Percentiles rank a stretch among this genome's conserved stretches.
Evolutionary conservation across 1,139 yeast species (phyloP).

Genomic region (Saccharomycopsis hybrid): DNA sequence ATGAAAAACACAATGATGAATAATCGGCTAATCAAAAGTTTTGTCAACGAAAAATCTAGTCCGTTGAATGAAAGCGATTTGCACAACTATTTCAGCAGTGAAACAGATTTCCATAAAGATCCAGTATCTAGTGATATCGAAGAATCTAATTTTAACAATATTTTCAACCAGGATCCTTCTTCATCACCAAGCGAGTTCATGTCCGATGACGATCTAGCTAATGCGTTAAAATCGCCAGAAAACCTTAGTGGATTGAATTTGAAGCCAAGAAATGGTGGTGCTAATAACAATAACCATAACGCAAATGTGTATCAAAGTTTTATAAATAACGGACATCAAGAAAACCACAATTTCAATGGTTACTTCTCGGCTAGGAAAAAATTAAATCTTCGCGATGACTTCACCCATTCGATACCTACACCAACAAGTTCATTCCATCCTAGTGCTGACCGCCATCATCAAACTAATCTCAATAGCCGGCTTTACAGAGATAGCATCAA

Average conservation of each 20-base stretch:
- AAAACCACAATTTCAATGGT: background rate
- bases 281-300: background rate
- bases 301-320: background rate
- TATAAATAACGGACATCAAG: conserved; percentile 2
- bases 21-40: conserved; percentile 11
- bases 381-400: background rate
- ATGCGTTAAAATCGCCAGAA: conserved; percentile 31
- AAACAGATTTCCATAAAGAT: background rate
- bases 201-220: conserved; percentile 37
- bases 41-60: conserved; percentile 19
- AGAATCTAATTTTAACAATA: conserved; percentile 5
- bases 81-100: conserved; percentile 12
- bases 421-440: background rate
- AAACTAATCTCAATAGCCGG: background rate
- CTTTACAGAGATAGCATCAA: conserved; percentile 18
- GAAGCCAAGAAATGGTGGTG: background rate
- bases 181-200: conserved; percentile 26
- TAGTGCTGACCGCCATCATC: background rate
- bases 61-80: conserved; percentile 20
- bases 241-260: conserved; percentile 13
- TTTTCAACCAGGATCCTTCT: conserved; percentile 22
- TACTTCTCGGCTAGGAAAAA: conserved; percentile 1
- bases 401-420: conserved; percentile 1
- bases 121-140: conserved; percentile 9
- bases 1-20: conserved; percentile 10